Conservation (phyloP, 2,329 filamentous ascomycete species). For the Tolypocladium tropicale region DNA sequence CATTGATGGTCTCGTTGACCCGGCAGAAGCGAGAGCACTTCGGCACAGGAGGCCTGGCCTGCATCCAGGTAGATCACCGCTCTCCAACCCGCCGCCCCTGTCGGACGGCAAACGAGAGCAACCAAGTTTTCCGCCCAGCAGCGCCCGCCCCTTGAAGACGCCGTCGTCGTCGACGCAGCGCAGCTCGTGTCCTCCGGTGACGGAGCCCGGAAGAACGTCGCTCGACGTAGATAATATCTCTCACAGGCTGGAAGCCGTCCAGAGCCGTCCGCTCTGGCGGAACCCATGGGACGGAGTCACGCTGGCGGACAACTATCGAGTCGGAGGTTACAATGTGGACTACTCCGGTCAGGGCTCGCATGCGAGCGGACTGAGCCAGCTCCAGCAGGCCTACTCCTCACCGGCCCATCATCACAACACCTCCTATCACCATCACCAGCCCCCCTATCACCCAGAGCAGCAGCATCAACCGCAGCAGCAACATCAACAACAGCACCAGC, state of each 20-base stretch:
- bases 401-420: constrained; percentile 21
- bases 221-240: constrained; percentile 46
- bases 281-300: constrained; percentile 62
- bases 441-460: constrained; percentile 21
- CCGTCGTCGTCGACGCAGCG: neutral
- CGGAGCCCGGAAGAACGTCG: constrained; percentile 36
- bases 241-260: constrained; percentile 57
- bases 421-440: constrained; percentile 4
- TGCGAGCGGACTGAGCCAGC: constrained; percentile 54
- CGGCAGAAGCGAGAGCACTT: neutral
- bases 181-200: constrained; percentile 14
- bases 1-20: neutral
- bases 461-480: constrained; percentile 18
- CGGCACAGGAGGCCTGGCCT: neutral
- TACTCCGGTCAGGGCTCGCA: constrained; percentile 60
- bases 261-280: constrained; percentile 69
- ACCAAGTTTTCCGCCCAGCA: neutral
- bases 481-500: neutral
- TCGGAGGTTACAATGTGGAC: constrained; percentile 65
- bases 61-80: neutral
- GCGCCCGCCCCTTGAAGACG: constrained; percentile 2
- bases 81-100: neutral
- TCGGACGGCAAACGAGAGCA: neutral
- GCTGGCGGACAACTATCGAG: constrained; percentile 66
- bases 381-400: constrained; percentile 52